Percentiles rank a stretch among this genome's conserved stretches.
Evolutionary conservation across 805 yeast genomes (phyloP).

Genomic region (Metschnikowia cerradonensis): DNA sequence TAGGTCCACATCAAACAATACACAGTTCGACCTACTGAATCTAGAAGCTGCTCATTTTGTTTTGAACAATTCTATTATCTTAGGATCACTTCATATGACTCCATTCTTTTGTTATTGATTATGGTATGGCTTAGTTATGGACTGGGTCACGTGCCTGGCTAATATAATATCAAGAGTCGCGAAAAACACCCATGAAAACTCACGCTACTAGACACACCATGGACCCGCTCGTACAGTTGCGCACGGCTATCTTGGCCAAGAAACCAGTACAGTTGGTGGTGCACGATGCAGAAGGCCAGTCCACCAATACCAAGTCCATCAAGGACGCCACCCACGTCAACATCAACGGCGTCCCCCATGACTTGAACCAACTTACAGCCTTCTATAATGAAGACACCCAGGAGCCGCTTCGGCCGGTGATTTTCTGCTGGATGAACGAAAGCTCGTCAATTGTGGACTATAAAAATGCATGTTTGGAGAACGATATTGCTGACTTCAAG

Average conservation of each 20-base stretch:
- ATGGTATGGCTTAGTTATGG: no score
- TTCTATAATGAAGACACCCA: constrained; percentile 49
- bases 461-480: constrained; percentile 63
- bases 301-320: constrained; percentile 21
- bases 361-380: constrained; percentile 48
- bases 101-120: no score
- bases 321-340: constrained; percentile 34
- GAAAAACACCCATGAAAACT: constrained; percentile 3
- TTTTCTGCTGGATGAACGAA: constrained; percentile 74
- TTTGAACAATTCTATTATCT: no score
- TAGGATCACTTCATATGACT: no score
- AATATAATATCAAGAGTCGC: neutral
- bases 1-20: no score
- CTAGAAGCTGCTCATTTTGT: no score
- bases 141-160: no score
- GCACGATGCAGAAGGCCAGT: constrained; percentile 7
- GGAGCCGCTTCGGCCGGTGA: constrained; percentile 55
- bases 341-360: constrained; percentile 24
- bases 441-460: constrained; percentile 80
- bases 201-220: constrained; percentile 3
- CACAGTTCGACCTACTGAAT: no score
- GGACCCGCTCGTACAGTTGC: constrained; percentile 26
- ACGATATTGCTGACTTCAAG: constrained; percentile 64
- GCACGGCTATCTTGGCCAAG: constrained; percentile 22
- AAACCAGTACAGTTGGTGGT: constrained; percentile 22